Percentiles rank a stretch among this genome's conserved stretches.
phyloP scores from a whole-genome alignment of 2,329 filamentous ascomycete genomes.

The Rhynchosporium graminicola region DNA sequence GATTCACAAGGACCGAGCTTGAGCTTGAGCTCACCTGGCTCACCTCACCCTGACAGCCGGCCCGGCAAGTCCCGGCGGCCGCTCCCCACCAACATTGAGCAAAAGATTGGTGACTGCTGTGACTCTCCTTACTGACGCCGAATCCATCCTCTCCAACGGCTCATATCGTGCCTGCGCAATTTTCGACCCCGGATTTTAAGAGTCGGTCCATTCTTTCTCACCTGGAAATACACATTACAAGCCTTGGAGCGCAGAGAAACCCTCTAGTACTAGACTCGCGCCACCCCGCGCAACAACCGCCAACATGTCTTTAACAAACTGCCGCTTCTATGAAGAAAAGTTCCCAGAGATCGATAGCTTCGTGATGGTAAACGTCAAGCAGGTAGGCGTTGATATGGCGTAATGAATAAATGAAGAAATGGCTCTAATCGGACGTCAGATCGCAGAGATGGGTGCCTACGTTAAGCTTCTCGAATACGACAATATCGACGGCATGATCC shows the following conservation, averaged over 20 bases:
- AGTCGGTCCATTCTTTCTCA: not conserved
- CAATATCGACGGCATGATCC: constrained; percentile 99
- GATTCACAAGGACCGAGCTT: constrained; percentile 5
- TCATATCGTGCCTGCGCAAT: not conserved
- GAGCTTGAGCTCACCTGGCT: not conserved
- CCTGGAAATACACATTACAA: constrained; percentile 8
- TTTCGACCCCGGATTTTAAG: not conserved
- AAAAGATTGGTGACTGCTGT: constrained; percentile 25
- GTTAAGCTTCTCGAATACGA: constrained; percentile 99
- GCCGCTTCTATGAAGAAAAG: constrained; percentile 97
- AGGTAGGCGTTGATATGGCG: constrained; percentile 56
- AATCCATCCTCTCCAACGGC: not conserved
- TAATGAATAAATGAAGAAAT: not conserved
- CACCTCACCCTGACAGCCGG: not conserved
- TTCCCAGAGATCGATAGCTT: constrained; percentile 98
- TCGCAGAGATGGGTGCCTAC: constrained; percentile 99
- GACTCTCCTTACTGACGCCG: no score
- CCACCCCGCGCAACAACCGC: constrained; percentile 20
- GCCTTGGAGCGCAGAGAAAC: constrained; percentile 28
- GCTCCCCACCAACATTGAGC: constrained; percentile 19
- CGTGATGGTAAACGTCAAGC: constrained; percentile 99
- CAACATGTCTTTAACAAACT: constrained; percentile 93
- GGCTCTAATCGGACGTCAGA: constrained; percentile 52
- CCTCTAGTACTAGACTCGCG: constrained; percentile 12
- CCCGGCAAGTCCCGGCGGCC: constrained; percentile 6